Evolutionary conservation across 2,329 filamentous ascomycete genomes (phyloP), one percentile per base, ranked within the genome.

Genomic region (Ophiostoma himal-ulmi): DNA sequence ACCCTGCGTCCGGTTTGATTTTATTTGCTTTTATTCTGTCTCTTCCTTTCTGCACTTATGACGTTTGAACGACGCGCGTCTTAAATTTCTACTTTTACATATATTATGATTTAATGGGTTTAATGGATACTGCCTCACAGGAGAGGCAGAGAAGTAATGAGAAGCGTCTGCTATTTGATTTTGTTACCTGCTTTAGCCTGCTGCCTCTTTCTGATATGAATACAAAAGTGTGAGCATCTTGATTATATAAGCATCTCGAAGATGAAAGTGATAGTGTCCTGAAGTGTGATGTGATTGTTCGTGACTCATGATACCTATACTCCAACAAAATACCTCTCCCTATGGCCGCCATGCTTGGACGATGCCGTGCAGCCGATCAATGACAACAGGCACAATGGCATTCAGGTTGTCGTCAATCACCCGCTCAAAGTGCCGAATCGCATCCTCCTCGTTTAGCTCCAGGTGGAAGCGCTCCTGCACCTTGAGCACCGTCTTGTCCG

Each of bases 401-500:
- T 92, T 94, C 73, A 95, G 85, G 73, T 92, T 94, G 78, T 97
- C 93, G 75, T 95, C 92, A 77, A 99, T 96, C 71, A 98, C 85
- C 73, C 91, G 87, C 75, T 96, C 94, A 78, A 98, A 91, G 78
- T 94, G 89, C 68, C 91, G 83, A 72, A 97, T 91, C 1, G 95
- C 94, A 77, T 98, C 94, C 77, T 97, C 94, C 79, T 99, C 95
- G 67, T 85, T 91, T 78, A 96, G 86, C 77, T 97, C 94, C 68
- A 99, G 80, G 80, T 96, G 93, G 79, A 99, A 97, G 52, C 95
- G 84, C 81, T 99, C 95, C 78, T 95, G 90, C 5, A 99, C 94
- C 81, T 98, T 99, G 75, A 94, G 83, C 20, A 98, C 94, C 13
- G 93, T 94, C 81, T 96, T 96, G 80, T 97, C 94, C 13, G 93